Evolutionary conservation across 1,284 basidiomycete species (phyloP).

Genomic region (Athelia psychrophila): DNA sequence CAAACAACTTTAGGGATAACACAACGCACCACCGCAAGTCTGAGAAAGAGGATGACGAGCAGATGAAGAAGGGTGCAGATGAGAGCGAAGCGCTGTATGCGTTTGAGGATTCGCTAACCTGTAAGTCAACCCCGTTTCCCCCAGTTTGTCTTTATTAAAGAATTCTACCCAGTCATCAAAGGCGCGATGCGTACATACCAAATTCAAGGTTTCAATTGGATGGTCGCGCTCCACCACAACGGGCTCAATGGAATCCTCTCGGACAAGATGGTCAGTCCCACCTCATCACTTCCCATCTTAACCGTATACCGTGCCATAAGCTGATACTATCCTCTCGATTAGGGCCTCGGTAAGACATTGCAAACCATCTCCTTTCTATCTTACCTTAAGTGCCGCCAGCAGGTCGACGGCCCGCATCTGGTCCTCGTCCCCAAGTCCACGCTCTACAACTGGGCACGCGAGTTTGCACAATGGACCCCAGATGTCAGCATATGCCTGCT

Average conservation of each 20-base stretch:
- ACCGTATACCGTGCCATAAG: conserved; percentile 3
- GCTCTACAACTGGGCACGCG: conserved; percentile 94
- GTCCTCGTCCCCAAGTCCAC: conserved; percentile 98
- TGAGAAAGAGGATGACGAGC: conserved; percentile 98
- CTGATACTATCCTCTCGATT: conserved; percentile 9
- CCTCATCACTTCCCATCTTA: no score
- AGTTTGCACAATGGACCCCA: conserved; percentile 92
- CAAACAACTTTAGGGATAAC: conserved; percentile 62
- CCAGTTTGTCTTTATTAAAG: conserved; percentile 4
- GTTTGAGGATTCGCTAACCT: conserved; percentile 89
- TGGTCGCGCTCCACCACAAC: conserved; percentile 91
- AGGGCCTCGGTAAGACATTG: conserved; percentile 97
- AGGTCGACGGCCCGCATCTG: conserved; percentile 82
- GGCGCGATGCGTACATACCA: conserved; percentile 95
- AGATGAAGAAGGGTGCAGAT: conserved; percentile 82
- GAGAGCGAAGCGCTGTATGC: conserved; percentile 87
- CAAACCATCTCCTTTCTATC: conserved; percentile 98
- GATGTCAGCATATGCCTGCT: conserved; percentile 84
- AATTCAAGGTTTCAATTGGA: conserved; percentile 96
- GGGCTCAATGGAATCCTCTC: conserved; percentile 93
- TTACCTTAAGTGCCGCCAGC: conserved; percentile 87
- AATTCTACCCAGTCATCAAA: conserved; percentile 64
- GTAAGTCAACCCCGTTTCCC: conserved; percentile 43
- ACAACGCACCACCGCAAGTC: conserved; percentile 89
- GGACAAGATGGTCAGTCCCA: conserved; percentile 87